phyloP scores from a whole-genome alignment of 2,329 filamentous ascomycete species.

The Microcyclospora tardicrescens region DNA sequence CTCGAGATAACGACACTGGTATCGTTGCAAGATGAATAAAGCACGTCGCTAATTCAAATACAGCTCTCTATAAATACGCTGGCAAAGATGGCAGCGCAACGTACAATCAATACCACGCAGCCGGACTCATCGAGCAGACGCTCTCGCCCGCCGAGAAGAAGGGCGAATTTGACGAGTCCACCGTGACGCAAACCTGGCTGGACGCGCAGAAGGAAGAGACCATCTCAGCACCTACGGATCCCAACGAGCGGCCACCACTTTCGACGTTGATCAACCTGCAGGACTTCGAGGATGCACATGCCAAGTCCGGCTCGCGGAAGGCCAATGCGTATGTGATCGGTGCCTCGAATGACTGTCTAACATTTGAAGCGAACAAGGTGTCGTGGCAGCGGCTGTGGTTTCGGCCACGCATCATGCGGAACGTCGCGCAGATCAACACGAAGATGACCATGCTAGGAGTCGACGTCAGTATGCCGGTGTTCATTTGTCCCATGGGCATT shows the following conservation, averaged over 20 bases:
- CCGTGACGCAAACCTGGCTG: constrained; percentile 19
- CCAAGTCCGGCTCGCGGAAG: constrained; percentile 24
- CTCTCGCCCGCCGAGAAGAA: constrained; percentile 32
- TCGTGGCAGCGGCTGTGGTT: constrained; percentile 33
- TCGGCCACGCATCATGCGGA: constrained; percentile 34
- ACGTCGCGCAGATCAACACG: constrained; percentile 27
- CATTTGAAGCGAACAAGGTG: constrained; percentile 30
- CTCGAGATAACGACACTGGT: neutral
- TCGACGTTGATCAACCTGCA: constrained; percentile 35
- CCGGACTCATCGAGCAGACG: constrained; percentile 27
- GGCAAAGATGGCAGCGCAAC: constrained; percentile 42
- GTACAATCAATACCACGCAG: constrained; percentile 41
- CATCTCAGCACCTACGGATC: constrained; percentile 11
- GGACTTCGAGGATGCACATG: constrained; percentile 33
- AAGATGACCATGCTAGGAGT: constrained; percentile 21
- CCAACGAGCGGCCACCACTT: constrained; percentile 31
- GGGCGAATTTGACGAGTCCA: constrained; percentile 22
- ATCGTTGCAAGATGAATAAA: neutral
- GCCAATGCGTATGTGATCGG: constrained; percentile 34
- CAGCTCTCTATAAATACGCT: constrained; percentile 38
- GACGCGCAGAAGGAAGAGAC: constrained; percentile 18
- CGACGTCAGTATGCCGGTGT: constrained; percentile 24
- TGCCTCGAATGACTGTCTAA: constrained; percentile 38
- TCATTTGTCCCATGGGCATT: constrained; percentile 24
- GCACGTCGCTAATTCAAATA: neutral